Base-by-base conservation (phyloP, 2,329 filamentous ascomycete species). In the Lomentospora prolificans region DNA sequence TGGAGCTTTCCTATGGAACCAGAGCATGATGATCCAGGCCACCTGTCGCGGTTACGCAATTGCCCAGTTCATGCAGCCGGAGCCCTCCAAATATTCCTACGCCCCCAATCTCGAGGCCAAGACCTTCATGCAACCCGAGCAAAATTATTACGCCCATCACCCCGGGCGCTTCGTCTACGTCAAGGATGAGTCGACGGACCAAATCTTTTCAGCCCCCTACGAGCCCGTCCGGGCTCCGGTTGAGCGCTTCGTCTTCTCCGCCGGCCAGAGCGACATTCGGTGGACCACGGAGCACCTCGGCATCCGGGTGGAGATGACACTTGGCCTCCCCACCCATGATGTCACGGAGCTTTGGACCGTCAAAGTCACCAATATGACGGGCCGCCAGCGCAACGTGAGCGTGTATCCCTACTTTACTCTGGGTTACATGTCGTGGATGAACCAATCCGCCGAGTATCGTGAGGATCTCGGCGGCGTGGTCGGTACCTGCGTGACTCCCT, bases 381-480 rank as follows among this genome's bases (percentile, higher is more conserved):
- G 63, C 25, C 70, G 71, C 3, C 65, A 70, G 4, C 72, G 78
- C 12, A 73, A 69, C 50, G 63, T 81, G 59, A 77, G 76, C 63
- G 65, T 81, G 28, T 80, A 78, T 57, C 78, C 79, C 0, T 80
- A 80, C 61, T 82, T 81, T 65, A 74, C 77, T 33, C 72, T 81
- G 55, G 78, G 78, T n/a, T 80, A 79, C 66, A 80, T 80, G 76
- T 81, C 78, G 12, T 81, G 78, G 78, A 82, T 81, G 78, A 81
- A 80, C 63, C 79, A 80, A 63, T 76, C 76, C 30, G 78, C 74
- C 33, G 74, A 78, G 59, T 81, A 76, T 69, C 70, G 73, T 22
- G 56, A 66, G 4, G 73, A 78, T 8, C 68, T 80, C 19, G 68
- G 69, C 22, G 78, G 75, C 24, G 69, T 82, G 10, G 70, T 82